These are phyloP conservation scores for Metschnikowia koreensis DNA, from an alignment of 805 yeast species.

Conservation along the genomic window DNA sequence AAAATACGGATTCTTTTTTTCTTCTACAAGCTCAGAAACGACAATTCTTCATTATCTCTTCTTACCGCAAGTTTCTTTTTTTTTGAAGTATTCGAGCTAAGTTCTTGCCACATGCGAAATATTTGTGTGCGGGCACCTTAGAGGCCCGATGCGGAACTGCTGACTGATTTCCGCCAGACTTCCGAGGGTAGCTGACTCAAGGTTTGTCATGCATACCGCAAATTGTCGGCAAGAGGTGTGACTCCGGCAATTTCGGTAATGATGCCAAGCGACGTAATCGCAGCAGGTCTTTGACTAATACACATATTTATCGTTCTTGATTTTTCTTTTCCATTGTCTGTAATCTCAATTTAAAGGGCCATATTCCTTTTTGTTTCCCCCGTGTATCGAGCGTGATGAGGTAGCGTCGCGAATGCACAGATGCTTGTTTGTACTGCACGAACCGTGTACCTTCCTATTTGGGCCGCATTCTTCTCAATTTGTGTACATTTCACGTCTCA, in stretches of 20 bases:
- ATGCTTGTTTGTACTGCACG: constrained; percentile 1
- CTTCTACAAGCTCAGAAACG: too few species aligned
- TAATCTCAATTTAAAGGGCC: too few species aligned
- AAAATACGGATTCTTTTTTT: too few species aligned
- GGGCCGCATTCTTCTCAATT: constrained; percentile 8
- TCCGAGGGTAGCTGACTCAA: constrained; percentile 11
- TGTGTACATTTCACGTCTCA: constrained; percentile 3
- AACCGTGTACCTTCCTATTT: constrained; percentile 6
- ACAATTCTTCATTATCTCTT: too few species aligned
- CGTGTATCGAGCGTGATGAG: background rate
- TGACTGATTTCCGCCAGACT: background rate
- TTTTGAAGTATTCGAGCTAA: background rate
- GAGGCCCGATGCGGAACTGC: background rate
- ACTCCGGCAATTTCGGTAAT: constrained; percentile 1
- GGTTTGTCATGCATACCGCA: constrained; percentile 11
- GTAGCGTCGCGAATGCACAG: background rate
- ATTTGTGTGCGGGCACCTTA: background rate
- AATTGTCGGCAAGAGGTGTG: background rate
- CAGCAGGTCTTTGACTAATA: too few species aligned
- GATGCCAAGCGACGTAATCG: too few species aligned
- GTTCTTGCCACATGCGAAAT: background rate
- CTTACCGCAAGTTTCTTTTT: too few species aligned
- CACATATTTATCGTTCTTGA: too few species aligned
- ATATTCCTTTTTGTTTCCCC: background rate
- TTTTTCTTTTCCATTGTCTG: too few species aligned